Evolutionary conservation across 2,329 filamentous ascomycete species (phyloP).

Genomic region (Zymoseptoria brevis): DNA sequence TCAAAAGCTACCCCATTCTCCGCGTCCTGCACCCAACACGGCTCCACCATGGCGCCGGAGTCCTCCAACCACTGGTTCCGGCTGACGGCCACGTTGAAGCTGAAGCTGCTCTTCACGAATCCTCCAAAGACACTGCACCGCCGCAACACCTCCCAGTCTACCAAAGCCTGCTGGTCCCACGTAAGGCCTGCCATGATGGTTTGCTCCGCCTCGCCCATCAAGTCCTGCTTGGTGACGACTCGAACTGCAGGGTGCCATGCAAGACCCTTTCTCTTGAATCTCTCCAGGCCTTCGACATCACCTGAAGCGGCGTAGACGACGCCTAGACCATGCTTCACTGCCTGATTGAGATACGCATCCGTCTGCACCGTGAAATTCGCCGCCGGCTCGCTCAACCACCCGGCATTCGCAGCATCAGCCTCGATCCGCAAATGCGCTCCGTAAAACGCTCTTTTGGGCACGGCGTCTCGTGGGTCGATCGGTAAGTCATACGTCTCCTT

Average conservation of each 20-base stretch:
- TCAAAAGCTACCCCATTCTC: conserved; percentile 21
- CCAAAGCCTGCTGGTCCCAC: conserved; percentile 44
- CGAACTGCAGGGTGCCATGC: conserved; percentile 29
- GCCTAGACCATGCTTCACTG: conserved; percentile 21
- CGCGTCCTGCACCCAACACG: conserved; percentile 19
- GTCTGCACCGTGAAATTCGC: conserved; percentile 33
- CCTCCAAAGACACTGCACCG: conserved; percentile 40
- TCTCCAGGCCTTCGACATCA: conserved; percentile 30
- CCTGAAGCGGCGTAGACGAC: conserved; percentile 41
- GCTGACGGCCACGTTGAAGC: conserved; percentile 41
- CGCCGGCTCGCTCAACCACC: conserved; percentile 22
- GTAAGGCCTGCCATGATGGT: conserved; percentile 31
- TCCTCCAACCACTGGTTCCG: conserved; percentile 30
- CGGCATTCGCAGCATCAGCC: conserved; percentile 28
- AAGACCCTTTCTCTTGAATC: conserved; percentile 33
- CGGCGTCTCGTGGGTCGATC: conserved; percentile 22
- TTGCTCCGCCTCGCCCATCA: conserved; percentile 34
- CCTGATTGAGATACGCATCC: conserved; percentile 32
- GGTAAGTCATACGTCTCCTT: conserved; percentile 20
- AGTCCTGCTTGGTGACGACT: conserved; percentile 38
- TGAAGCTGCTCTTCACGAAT: conserved; percentile 39
- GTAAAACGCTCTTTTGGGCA: conserved; percentile 29
- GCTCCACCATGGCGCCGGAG: conserved; percentile 19
- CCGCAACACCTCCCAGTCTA: conserved; percentile 46
- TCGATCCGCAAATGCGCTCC: conserved; percentile 35